Conservation (phyloP, 352 stramenopile genomes). For the Phytophthora pistaciae region DNA sequence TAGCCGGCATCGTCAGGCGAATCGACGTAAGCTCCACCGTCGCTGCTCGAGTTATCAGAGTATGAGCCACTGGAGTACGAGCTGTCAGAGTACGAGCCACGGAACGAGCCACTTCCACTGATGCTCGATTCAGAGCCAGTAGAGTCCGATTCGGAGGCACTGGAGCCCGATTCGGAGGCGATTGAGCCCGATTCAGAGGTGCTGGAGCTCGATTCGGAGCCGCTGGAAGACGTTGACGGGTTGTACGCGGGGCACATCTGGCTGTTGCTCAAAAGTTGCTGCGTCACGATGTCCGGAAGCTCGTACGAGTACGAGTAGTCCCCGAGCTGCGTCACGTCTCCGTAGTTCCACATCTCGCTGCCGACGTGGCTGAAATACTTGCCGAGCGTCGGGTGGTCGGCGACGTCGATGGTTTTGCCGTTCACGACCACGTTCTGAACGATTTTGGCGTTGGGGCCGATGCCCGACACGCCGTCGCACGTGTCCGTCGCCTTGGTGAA, state of each 20-base stretch:
- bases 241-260: constrained; percentile 56
- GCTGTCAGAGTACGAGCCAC: background rate
- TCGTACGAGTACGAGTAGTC: constrained; percentile 76
- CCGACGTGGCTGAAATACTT: constrained; percentile 60
- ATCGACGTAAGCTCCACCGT: constrained; percentile 10
- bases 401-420: constrained; percentile 42
- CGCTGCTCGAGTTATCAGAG: constrained; percentile 1
- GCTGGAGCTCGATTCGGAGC: background rate
- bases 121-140: background rate
- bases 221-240: background rate
- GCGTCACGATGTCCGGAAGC: constrained; percentile 53
- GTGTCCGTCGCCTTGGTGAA: constrained; percentile 47
- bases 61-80: constrained; percentile 1
- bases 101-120: background rate
- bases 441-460: constrained; percentile 39
- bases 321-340: constrained; percentile 52
- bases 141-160: background rate
- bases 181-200: background rate
- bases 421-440: constrained; percentile 45
- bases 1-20: constrained; percentile 25
- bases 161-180: background rate
- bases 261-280: constrained; percentile 63
- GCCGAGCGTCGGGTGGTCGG: constrained; percentile 56
- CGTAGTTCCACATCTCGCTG: constrained; percentile 61
- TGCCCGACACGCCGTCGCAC: constrained; percentile 44